Base-by-base conservation (phyloP, 2,329 filamentous ascomycete genomes). In the Colletotrichum kahawae region DNA sequence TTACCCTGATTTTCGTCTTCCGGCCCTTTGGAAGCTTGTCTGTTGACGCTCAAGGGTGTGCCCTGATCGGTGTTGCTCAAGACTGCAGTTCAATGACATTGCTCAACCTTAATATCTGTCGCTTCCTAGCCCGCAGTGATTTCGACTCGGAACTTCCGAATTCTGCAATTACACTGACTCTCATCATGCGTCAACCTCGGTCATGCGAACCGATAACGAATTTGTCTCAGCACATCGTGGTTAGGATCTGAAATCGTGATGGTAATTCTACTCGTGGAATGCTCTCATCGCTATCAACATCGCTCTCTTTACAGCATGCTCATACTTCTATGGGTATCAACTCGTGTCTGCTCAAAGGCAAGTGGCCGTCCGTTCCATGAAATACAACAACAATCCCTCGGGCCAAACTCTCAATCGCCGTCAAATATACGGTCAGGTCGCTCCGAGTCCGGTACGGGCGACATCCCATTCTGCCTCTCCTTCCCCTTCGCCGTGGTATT, bases 381-480 rank as follows among this genome's bases (percentile, higher is more conserved):
- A 51, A 51, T 7, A 13, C n/a, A 51, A 21, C 43, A 51, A 21
- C 43, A 21, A 1, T 51, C 12, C n/a, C 5, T 51, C 43, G 21
- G 12, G 13, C n/a, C n/a, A 10, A n/a, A 13, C 7, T n/a, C 43
- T 51, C 43, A 51, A 21, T 51, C 12, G 10, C 72, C 72, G 34
- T 75, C 72, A 12, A 72, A 72, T 34, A 75, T 75, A 16, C 51
- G 72, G 21, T 75, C 72, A 5, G 56, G 69, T 29, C 57, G 69
- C 4, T 75, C 69, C 13, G 14, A 12, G 0, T 67, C 63, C 13
- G 69, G 63, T 4, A 18, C 6, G 5, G 33, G 7, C 24, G 34
- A 38, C 16, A 14, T 8, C 10, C 24, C 71, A 24, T 29, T 8
- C n/a, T 63, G n/a, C 24, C 70, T 12, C 33, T 64, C 56, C 10